Conservation (phyloP, 768 basidiomycete species). For the Dentipellis fragilis region DNA sequence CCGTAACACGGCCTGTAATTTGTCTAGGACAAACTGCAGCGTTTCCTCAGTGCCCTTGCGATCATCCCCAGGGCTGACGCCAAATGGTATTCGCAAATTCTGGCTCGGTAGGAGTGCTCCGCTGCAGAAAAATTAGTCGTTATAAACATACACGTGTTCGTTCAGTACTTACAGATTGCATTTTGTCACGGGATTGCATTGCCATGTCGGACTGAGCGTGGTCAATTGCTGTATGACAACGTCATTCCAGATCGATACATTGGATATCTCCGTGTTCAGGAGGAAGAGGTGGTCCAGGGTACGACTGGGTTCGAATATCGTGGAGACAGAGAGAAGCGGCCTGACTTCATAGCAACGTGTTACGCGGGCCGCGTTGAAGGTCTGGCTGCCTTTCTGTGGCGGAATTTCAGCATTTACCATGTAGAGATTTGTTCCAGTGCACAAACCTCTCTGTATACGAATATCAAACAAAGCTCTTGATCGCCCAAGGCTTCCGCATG, state of each 20-base stretch:
- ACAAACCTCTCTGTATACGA: conserved; percentile 57
- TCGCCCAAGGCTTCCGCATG: conserved; percentile 40
- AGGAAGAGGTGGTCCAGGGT: conserved; percentile 39
- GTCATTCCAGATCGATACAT: conserved; percentile 30
- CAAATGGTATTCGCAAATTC: conserved; percentile 33
- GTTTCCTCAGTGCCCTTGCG: conserved; percentile 31
- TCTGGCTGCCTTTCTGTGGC: conserved; percentile 31
- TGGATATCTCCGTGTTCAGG: conserved; percentile 47
- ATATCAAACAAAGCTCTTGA: conserved; percentile 47
- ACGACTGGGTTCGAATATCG: conserved; percentile 39
- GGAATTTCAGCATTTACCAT: not conserved
- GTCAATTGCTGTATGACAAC: conserved; percentile 49
- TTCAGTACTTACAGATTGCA: conserved; percentile 31
- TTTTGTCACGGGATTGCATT: conserved; percentile 30
- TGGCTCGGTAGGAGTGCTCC: conserved; percentile 37
- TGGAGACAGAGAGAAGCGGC: conserved; percentile 45
- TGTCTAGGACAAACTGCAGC: conserved; percentile 38
- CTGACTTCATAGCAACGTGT: conserved; percentile 48
- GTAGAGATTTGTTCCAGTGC: not conserved
- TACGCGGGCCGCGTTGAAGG: conserved; percentile 52
- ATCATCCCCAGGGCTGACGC: conserved; percentile 28
- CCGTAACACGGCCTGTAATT: conserved; percentile 40
- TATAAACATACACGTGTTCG: not conserved
- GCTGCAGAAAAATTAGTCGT: conserved; percentile 19
- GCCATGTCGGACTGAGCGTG: conserved; percentile 64